Base-by-base conservation (phyloP, 1,284 basidiomycete genomes). In the Kwoniella shivajii region DNA sequence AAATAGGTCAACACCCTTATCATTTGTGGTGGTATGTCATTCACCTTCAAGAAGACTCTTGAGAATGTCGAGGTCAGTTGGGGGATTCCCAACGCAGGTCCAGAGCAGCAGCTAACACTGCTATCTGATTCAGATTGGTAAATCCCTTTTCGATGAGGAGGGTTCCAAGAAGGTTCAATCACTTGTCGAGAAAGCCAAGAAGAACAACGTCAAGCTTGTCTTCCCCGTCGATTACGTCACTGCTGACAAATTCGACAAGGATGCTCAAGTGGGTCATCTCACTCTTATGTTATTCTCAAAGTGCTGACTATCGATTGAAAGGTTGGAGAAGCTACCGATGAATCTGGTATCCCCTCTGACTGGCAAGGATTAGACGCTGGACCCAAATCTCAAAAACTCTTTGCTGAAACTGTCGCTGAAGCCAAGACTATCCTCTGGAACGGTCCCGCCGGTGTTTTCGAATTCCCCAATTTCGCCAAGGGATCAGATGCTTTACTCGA, bases 351-450 rank as follows among this genome's bases (percentile, higher is more conserved):
- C 72, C 92, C 91, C 9, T 88, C 89, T 51, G 90, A 85, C 48
- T 94, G 91, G 90, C 88, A 94, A 88, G 96, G 95, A 72, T 88
- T 99, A 51, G 95, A 94, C 77, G 87, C 82, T 54, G 93, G 93
- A 60, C 84, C 84, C 36, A 84, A 95, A 82, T 92, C 88, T 65
- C 85, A 85, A 53, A 82, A 90, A 72, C 80, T 90, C 60, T 99
- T 89, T 83, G 83, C 82, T 50, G 73, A 87, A 68, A 86, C 92
- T 24, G 93, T 98, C 59, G 77, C 88, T 55, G 86, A 90, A 73
- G 83, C 92, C 62, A 98, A 94, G 85, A 99, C 96, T 45, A 94
- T 99, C 77, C 87, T 99, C 59, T 99, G 95, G 94, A 99, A 99
- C 77, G 95, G 92, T 49, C 94, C 95, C 38, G 90, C 95, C 43